phyloP scores from a whole-genome alignment of 2,329 filamentous ascomycete species.

The Apiospora kogelbergensis region DNA sequence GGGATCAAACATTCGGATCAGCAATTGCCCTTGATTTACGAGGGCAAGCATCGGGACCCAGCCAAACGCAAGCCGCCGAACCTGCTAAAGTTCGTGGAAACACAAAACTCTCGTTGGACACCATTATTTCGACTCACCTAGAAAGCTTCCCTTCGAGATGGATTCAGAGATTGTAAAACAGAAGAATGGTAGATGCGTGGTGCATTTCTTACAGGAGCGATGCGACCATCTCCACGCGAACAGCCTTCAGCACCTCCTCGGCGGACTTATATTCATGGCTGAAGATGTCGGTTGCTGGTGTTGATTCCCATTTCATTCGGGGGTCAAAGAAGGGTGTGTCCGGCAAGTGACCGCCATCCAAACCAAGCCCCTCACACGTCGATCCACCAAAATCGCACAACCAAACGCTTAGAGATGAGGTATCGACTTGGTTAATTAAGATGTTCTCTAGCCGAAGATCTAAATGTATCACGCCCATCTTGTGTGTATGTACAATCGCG shows the following conservation, averaged over 20 bases:
- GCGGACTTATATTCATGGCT: slow-evolving; percentile 1
- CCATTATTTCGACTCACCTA: no score
- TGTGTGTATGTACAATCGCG: slow-evolving; percentile 29
- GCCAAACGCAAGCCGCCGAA: no score
- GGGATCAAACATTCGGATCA: no score
- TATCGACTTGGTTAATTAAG: slow-evolving; percentile 27
- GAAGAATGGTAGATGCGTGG: not conserved
- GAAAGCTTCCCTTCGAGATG: no score
- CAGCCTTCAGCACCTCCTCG: slow-evolving; percentile 1
- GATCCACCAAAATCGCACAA: slow-evolving; percentile 35
- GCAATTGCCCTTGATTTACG: no score
- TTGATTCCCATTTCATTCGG: slow-evolving; percentile 10
- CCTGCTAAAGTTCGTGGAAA: no score
- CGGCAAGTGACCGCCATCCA: slow-evolving; percentile 28
- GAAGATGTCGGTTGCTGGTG: slow-evolving; percentile 8
- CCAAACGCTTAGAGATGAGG: slow-evolving; percentile 26
- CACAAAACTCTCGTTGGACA: no score
- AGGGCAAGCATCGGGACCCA: no score
- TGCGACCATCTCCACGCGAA: not conserved
- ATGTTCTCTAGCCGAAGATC: slow-evolving; percentile 33
- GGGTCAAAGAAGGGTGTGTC: slow-evolving; percentile 24
- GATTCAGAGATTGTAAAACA: not conserved
- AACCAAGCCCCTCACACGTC: slow-evolving; percentile 27
- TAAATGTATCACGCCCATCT: slow-evolving; percentile 32
- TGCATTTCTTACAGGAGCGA: not conserved